Evolutionary conservation across 2,329 filamentous ascomycete genomes (phyloP).

Genomic region (Talaromyces sp.): DNA sequence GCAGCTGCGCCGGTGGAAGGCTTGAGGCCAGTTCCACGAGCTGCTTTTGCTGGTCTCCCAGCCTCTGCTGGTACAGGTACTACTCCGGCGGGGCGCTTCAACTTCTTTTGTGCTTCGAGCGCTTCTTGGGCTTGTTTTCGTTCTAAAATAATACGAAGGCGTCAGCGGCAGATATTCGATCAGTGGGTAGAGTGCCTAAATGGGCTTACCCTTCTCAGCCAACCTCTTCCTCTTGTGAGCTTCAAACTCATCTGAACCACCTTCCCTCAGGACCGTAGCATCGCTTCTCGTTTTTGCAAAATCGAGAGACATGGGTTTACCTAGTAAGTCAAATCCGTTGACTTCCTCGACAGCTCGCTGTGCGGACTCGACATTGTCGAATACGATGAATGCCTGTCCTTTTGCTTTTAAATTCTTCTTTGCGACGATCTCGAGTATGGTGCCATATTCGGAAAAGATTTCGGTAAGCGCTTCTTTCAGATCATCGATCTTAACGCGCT

Average conservation of each 20-base stretch:
- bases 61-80: constrained; percentile 41
- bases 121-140: constrained; percentile 79
- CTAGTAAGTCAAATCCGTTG: constrained; percentile 89
- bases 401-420: constrained; percentile 90
- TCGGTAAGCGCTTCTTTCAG: constrained; percentile 70
- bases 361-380: constrained; percentile 76
- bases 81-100: constrained; percentile 59
- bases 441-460: constrained; percentile 87
- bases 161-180: constrained; percentile 1
- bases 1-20: constrained; percentile 65
- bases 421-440: constrained; percentile 76
- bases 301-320: constrained; percentile 81
- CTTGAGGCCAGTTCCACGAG: constrained; percentile 72
- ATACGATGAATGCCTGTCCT: constrained; percentile 94
- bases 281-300: constrained; percentile 82
- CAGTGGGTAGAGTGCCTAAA: not conserved
- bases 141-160: constrained; percentile 42
- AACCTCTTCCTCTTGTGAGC: constrained; percentile 77
- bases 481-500: constrained; percentile 77
- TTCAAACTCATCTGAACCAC: constrained; percentile 78
- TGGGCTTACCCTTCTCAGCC: constrained; percentile 75
- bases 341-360: constrained; percentile 79
- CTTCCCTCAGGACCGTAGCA: constrained; percentile 72
- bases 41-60: constrained; percentile 65
- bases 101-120: constrained; percentile 71